Conservation (phyloP, 768 basidiomycete genomes). For the Tylopilus plumbeoviolaceoides region DNA sequence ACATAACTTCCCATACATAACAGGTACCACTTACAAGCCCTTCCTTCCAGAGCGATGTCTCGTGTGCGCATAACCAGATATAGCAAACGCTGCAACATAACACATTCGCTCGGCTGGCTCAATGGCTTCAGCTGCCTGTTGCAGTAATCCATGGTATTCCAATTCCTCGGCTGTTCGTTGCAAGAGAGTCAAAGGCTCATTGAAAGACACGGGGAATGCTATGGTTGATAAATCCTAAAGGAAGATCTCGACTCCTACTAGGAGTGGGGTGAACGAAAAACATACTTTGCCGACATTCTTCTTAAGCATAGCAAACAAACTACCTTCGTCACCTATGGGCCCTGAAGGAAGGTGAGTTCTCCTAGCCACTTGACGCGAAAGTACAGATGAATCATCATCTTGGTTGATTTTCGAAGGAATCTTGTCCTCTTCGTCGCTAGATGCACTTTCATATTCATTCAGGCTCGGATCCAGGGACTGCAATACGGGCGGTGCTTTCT, state of each 20-base stretch:
- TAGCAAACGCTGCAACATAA: slow-evolving; percentile 79
- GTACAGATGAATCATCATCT: slow-evolving; percentile 6
- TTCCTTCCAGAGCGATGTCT: slow-evolving; percentile 78
- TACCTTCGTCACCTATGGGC: slow-evolving; percentile 70
- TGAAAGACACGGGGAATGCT: slow-evolving; percentile 84
- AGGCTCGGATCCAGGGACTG: slow-evolving; percentile 41
- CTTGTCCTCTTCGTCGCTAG: slow-evolving; percentile 46
- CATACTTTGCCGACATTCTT: slow-evolving; percentile 85
- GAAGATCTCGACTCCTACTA: background rate
- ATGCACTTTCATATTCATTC: slow-evolving; percentile 36
- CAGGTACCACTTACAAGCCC: slow-evolving; percentile 62
- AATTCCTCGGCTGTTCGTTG: slow-evolving; percentile 82
- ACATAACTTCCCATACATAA: slow-evolving; percentile 1
- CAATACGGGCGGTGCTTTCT: slow-evolving; percentile 35
- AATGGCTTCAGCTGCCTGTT: slow-evolving; percentile 52
- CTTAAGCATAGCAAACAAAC: slow-evolving; percentile 76
- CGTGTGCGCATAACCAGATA: slow-evolving; percentile 81
- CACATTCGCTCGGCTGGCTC: slow-evolving; percentile 68
- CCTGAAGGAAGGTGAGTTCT: slow-evolving; percentile 59
- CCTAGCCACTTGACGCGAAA: slow-evolving; percentile 35
- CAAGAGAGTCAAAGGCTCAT: slow-evolving; percentile 80
- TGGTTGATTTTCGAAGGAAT: background rate
- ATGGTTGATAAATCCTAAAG: slow-evolving; percentile 76
- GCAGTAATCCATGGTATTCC: slow-evolving; percentile 71
- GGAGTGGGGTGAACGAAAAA: background rate